Evolutionary conservation across 306 rosid species (phyloP).

Genomic region (Glycyrrhiza uralensis): DNA sequence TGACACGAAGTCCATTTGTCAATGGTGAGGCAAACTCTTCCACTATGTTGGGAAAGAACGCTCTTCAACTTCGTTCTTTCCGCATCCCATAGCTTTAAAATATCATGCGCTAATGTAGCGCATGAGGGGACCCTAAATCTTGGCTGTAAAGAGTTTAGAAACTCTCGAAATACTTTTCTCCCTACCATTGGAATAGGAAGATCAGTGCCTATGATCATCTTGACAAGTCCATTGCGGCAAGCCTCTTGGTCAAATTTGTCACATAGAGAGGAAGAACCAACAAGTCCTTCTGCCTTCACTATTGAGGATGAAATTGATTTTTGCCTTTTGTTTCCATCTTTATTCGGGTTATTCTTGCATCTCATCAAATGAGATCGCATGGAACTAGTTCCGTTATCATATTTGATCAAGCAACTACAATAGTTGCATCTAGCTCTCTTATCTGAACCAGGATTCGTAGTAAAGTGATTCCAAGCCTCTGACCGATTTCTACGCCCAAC

Average conservation of each 20-base stretch:
- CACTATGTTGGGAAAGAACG: not conserved
- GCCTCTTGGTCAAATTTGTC: not conserved
- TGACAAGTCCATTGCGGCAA: not conserved
- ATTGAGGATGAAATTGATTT: not conserved
- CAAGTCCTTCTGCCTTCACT: not conserved
- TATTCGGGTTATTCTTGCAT: not conserved
- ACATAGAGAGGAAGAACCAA: not conserved
- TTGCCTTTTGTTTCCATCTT: not conserved
- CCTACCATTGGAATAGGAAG: constrained; percentile 1
- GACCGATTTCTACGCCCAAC: not conserved
- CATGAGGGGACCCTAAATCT: not conserved
- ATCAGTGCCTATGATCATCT: not conserved
- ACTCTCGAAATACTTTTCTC: not conserved
- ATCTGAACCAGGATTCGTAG: not conserved
- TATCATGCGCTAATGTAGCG: not conserved
- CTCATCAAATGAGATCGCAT: not conserved
- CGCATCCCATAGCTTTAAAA: not conserved
- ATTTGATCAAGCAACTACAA: not conserved
- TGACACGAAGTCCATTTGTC: not conserved
- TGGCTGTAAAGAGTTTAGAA: not conserved
- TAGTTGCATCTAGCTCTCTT: not conserved
- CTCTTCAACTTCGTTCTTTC: not conserved
- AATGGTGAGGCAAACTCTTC: constrained; percentile 2
- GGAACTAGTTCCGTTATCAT: constrained; percentile 5
- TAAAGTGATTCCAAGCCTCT: not conserved